These are phyloP conservation scores for Oryza punctata DNA, from an alignment of 176 grass and related monocot genomes.

Conservation along the genomic window DNA sequence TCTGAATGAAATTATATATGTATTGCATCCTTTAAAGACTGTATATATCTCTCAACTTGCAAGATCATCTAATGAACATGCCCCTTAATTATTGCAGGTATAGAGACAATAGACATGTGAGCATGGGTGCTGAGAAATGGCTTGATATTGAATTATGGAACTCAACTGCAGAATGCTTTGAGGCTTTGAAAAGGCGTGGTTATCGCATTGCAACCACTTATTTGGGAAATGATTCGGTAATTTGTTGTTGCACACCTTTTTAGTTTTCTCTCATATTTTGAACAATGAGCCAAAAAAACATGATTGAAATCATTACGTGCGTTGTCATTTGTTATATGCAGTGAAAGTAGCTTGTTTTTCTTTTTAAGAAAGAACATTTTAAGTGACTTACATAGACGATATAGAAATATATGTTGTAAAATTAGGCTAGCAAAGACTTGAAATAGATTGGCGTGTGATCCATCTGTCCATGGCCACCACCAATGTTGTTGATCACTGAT, in stretches of 20 bases:
- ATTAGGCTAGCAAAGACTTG: neutral
- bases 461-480: neutral
- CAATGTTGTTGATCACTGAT: neutral
- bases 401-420: neutral
- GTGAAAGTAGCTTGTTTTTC: conserved; percentile 7
- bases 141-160: conserved; percentile 97
- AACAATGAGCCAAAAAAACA: neutral
- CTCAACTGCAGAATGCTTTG: conserved; percentile 74
- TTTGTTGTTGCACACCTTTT: neutral
- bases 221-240: conserved; percentile 84
- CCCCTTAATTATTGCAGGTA: conserved; percentile 60
- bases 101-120: conserved; percentile 96
- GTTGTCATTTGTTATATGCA: conserved; percentile 13
- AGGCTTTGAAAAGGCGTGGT: conserved; percentile 75
- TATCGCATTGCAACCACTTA: conserved; percentile 88
- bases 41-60: conserved; percentile 3
- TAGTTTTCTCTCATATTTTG: conserved; percentile 12
- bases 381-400: conserved; percentile 6
- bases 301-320: neutral
- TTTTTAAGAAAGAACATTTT: neutral
- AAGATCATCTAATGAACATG: neutral
- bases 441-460: neutral
- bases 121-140: conserved; percentile 99
- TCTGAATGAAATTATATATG: conserved; percentile 2
- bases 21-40: conserved; percentile 12